Evolutionary conservation across 2,329 filamentous ascomycete species (phyloP).

Genomic region (Pseudopithomyces maydicus): DNA sequence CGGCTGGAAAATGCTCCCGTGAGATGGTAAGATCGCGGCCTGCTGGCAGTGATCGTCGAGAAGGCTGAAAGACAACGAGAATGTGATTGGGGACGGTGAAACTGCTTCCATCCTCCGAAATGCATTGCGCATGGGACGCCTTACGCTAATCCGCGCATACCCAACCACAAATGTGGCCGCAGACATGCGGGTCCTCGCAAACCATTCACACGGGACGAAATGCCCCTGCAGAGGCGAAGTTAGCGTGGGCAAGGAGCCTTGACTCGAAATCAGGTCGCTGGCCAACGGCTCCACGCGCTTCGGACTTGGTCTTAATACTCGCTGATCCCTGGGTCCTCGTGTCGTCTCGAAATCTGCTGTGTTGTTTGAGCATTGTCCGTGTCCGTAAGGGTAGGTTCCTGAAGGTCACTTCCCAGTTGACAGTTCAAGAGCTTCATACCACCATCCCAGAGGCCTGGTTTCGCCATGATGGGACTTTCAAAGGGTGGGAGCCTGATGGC

Average conservation of each 20-base stretch:
- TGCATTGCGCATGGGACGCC: not conserved
- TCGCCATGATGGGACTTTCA: constrained; percentile 1
- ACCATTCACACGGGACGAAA: not conserved
- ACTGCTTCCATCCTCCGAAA: constrained; percentile 1
- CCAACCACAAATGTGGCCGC: not conserved
- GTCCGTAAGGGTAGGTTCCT: constrained; percentile 1
- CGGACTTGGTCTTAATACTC: constrained; percentile 4
- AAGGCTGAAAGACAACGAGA: not conserved
- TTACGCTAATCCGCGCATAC: not conserved
- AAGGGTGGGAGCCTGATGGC: constrained; percentile 18
- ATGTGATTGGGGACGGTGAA: not conserved
- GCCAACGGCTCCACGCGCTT: not conserved
- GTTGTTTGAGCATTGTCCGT: constrained; percentile 4
- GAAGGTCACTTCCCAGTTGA: not conserved
- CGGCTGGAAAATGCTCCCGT: not conserved
- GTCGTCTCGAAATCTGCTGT: not conserved
- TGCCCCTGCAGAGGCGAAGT: not conserved
- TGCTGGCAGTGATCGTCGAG: not conserved
- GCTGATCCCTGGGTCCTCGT: not conserved
- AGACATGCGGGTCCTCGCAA: not conserved
- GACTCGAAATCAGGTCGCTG: not conserved
- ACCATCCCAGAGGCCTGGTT: not conserved
- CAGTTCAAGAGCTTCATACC: not conserved
- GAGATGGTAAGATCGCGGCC: not conserved
- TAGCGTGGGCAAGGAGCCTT: not conserved